Percentiles rank a stretch among this genome's conserved stretches.
Conservation (phyloP, 2,329 filamentous ascomycete species). For the Ophiosphaerella korrae region DNA sequence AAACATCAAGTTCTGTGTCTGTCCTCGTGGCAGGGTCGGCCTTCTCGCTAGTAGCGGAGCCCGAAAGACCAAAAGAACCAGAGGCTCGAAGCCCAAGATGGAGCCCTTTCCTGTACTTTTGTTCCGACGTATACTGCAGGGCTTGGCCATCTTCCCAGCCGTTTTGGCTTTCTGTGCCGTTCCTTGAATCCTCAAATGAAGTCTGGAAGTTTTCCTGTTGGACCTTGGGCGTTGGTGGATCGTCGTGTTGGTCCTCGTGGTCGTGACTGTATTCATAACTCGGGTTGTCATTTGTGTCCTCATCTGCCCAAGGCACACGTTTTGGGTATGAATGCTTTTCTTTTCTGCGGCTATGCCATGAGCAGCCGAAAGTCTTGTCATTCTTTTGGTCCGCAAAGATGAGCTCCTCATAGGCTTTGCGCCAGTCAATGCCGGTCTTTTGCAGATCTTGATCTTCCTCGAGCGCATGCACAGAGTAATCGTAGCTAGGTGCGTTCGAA, state of each 20-base stretch:
- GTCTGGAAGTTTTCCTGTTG: conserved; percentile 12
- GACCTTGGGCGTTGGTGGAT: conserved; percentile 36
- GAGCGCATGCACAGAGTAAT: conserved; percentile 61
- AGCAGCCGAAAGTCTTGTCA: background rate
- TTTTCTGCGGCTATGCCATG: background rate
- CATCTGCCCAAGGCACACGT: conserved; percentile 17
- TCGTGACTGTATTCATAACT: conserved; percentile 41
- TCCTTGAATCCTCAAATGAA: background rate
- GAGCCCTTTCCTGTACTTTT: background rate
- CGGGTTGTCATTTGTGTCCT: conserved; percentile 32
- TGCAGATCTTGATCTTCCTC: conserved; percentile 52
- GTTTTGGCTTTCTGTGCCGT: background rate
- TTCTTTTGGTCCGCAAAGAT: conserved; percentile 48
- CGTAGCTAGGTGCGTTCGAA: too few species aligned
- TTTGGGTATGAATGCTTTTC: conserved; percentile 12
- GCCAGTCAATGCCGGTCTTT: conserved; percentile 53
- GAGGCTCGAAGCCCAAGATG: background rate
- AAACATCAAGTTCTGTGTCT: conserved; percentile 59
- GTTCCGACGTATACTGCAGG: background rate
- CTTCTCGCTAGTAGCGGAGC: too few species aligned
- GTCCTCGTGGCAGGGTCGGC: conserved; percentile 1
- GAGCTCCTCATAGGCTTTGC: conserved; percentile 65
- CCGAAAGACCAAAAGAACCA: too few species aligned
- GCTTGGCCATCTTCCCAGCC: background rate
- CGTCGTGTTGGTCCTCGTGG: conserved; percentile 41